phyloP scores from a whole-genome alignment of 1,284 basidiomycete genomes.

The Rhodotorula sp. region DNA sequence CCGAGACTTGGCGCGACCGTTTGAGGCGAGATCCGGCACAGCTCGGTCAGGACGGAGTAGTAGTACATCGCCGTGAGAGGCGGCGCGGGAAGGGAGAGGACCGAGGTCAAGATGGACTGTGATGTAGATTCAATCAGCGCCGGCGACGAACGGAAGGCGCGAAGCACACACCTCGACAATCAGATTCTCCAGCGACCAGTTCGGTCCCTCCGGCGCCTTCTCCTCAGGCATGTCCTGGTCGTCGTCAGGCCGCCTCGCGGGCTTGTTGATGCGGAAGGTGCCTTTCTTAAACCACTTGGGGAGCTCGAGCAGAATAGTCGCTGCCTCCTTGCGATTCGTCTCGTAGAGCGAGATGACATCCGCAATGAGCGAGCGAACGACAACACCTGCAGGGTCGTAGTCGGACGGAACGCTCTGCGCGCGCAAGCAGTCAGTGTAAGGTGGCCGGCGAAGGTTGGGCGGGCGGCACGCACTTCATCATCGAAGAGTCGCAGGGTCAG shows the following conservation, averaged over 20 bases:
- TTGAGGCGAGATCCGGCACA: constrained; percentile 85
- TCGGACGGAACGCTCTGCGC: constrained; percentile 25
- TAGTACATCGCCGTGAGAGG: constrained; percentile 81
- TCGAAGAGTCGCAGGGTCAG: constrained; percentile 71
- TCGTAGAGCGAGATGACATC: constrained; percentile 91
- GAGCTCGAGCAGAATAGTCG: constrained; percentile 78
- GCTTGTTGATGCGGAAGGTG: constrained; percentile 60
- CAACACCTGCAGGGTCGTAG: constrained; percentile 27
- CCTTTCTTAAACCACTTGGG: constrained; percentile 79
- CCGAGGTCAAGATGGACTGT: constrained; percentile 64
- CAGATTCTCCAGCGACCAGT: constrained; percentile 68
- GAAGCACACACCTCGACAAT: constrained; percentile 63
- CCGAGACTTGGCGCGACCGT: constrained; percentile 95
- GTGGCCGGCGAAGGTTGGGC: too few relatives aligned
- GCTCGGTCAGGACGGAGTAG: constrained; percentile 81
- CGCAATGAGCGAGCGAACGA: constrained; percentile 62
- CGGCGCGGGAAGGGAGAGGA: constrained; percentile 74
- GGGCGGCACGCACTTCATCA: constrained; percentile 60
- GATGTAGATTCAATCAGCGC: not conserved
- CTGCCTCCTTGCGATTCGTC: constrained; percentile 92
- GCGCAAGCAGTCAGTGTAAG: not conserved
- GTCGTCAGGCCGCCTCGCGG: constrained; percentile 53
- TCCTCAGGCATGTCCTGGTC: constrained; percentile 50
- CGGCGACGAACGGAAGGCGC: not conserved
- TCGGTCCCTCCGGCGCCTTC: constrained; percentile 46